Percentiles rank a stretch among this genome's conserved stretches.
Conservation (phyloP, 1,284 basidiomycete species). For the Polyporus tsugae region DNA sequence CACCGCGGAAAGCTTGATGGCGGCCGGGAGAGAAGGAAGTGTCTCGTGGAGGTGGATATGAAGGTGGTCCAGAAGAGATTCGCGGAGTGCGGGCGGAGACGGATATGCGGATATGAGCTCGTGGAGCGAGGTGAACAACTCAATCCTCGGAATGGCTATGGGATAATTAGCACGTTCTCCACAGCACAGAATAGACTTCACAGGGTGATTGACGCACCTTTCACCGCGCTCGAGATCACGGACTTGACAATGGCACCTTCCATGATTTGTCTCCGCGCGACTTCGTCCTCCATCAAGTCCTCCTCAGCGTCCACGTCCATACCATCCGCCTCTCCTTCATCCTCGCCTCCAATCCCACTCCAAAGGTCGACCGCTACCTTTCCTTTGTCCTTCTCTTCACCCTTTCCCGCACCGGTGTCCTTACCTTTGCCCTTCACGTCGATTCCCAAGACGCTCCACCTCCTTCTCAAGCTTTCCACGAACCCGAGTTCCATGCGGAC, state of each 20-base stretch:
- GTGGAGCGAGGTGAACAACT: conserved; percentile 66
- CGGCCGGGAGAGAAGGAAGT: conserved; percentile 57
- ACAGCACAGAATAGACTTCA: conserved; percentile 11
- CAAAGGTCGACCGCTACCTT: conserved; percentile 31
- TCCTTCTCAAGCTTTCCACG: conserved; percentile 81
- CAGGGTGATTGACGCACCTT: conserved; percentile 55
- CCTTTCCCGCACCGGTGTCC: conserved; percentile 32
- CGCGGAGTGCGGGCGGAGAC: conserved; percentile 54
- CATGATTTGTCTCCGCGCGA: conserved; percentile 68
- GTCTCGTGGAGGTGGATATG: conserved; percentile 55
- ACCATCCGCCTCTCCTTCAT: conserved; percentile 48
- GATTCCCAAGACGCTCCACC: conserved; percentile 85
- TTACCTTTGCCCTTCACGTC: conserved; percentile 42
- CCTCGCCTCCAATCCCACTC: conserved; percentile 38
- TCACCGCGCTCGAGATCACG: conserved; percentile 68
- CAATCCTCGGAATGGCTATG: conserved; percentile 64
- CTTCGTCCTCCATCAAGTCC: conserved; percentile 52
- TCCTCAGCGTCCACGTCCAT: conserved; percentile 55
- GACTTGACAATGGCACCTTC: conserved; percentile 76
- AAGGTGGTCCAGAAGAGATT: conserved; percentile 61
- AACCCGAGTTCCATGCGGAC: conserved; percentile 93
- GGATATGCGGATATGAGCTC: conserved; percentile 63
- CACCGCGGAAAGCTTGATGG: conserved; percentile 61
- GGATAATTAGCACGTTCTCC: conserved; percentile 14
- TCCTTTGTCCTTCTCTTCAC: conserved; percentile 31